A percentile compares a stretch with the other conserved stretches of the same genome.
Conservation (phyloP, 2,329 filamentous ascomycete genomes). For the Truncatella angustata region DNA sequence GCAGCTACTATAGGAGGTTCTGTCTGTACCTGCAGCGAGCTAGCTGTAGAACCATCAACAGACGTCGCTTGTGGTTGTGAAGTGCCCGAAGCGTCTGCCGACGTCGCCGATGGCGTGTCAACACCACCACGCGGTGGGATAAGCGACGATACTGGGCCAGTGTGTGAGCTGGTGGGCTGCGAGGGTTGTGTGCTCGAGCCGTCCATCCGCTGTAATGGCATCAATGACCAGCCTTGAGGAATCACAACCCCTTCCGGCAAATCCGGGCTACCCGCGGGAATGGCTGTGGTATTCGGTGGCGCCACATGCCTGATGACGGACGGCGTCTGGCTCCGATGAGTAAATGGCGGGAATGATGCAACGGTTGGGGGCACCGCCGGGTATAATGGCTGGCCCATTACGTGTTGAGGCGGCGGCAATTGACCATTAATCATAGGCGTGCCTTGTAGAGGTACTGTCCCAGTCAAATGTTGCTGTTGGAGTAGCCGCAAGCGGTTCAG, state of each 20-base stretch:
- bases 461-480: slow-evolving; percentile 27
- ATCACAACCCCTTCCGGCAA: slow-evolving; percentile 63
- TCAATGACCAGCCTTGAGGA: slow-evolving; percentile 62
- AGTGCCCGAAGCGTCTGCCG: background rate
- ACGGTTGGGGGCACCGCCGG: slow-evolving; percentile 18
- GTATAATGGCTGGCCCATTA: slow-evolving; percentile 12
- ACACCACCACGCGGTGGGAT: background rate
- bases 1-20: slow-evolving; percentile 39
- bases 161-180: slow-evolving; percentile 6
- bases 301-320: slow-evolving; percentile 47
- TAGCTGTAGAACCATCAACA: background rate
- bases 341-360: slow-evolving; percentile 23
- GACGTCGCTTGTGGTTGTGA: background rate
- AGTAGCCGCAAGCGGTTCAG: slow-evolving; percentile 62
- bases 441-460: slow-evolving; percentile 14
- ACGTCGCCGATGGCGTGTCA: background rate
- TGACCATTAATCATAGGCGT: slow-evolving; percentile 11
- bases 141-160: background rate
- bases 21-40: slow-evolving; percentile 13
- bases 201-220: slow-evolving; percentile 58
- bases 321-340: slow-evolving; percentile 37
- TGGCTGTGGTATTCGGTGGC: slow-evolving; percentile 44
- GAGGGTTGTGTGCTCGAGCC: slow-evolving; percentile 20
- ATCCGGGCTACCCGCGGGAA: slow-evolving; percentile 59
- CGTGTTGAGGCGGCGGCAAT: slow-evolving; percentile 18